These are phyloP conservation scores for Laburnicola sp. DNA, from an alignment of 2,329 filamentous ascomycete genomes.

Conservation along the genomic window DNA sequence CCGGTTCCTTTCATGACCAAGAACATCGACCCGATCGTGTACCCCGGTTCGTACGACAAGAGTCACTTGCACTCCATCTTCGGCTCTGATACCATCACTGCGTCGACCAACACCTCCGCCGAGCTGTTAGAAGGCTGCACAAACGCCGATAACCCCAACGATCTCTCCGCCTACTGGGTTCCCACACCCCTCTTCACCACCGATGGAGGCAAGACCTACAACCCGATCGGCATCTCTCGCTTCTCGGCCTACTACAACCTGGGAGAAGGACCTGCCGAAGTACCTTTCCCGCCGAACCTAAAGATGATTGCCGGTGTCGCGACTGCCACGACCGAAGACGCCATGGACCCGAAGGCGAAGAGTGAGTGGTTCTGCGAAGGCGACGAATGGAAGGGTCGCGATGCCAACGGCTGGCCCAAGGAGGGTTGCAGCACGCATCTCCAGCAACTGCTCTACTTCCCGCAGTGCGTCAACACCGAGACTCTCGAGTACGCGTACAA, in stretches of 20 bases:
- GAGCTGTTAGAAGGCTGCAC: conserved; percentile 51
- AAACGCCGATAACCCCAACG: conserved; percentile 52
- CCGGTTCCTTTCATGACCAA: conserved; percentile 47
- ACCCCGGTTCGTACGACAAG: conserved; percentile 45
- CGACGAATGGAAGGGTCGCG: conserved; percentile 15
- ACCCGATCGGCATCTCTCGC: conserved; percentile 37
- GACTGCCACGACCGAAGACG: conserved; percentile 33
- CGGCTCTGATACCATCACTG: conserved; percentile 50
- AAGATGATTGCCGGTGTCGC: conserved; percentile 49
- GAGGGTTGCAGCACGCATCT: conserved; percentile 49
- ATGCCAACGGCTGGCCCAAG: conserved; percentile 36
- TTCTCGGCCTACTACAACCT: conserved; percentile 56
- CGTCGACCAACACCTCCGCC: conserved; percentile 43
- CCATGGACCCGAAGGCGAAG: conserved; percentile 28
- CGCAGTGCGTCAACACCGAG: conserved; percentile 48
- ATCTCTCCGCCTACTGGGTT: conserved; percentile 53
- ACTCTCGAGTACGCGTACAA: conserved; percentile 45
- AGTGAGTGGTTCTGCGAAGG: conserved; percentile 35
- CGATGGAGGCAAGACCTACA: conserved; percentile 40
- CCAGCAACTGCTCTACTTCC: conserved; percentile 52
- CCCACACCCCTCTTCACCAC: conserved; percentile 49
- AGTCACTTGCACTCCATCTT: conserved; percentile 53
- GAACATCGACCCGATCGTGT: conserved; percentile 52
- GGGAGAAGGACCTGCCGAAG: conserved; percentile 47
- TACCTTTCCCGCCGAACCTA: conserved; percentile 52